These are phyloP conservation scores for Aspergillus udagawae DNA, from an alignment of 2,329 filamentous ascomycete genomes.

Conservation along the genomic window DNA sequence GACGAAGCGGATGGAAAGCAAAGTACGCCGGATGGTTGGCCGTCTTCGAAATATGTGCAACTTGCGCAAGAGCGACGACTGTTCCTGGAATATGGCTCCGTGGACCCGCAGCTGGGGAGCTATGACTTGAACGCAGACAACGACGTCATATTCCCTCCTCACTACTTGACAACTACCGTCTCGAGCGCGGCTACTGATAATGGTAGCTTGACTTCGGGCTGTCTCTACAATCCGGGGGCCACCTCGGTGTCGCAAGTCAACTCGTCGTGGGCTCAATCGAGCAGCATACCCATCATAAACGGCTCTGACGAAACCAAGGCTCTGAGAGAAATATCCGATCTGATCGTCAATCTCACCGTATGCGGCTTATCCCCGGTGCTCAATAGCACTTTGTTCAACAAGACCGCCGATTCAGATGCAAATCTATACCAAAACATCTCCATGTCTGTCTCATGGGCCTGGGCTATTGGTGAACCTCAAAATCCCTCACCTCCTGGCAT, in stretches of 20 bases:
- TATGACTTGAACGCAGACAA: slow-evolving; percentile 55
- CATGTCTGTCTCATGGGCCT: slow-evolving; percentile 56
- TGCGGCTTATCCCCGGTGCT: slow-evolving; percentile 61
- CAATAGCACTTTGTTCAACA: slow-evolving; percentile 52
- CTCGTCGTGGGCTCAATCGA: slow-evolving; percentile 51
- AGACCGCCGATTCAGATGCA: slow-evolving; percentile 48
- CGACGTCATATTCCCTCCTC: slow-evolving; percentile 48
- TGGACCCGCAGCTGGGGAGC: slow-evolving; percentile 54
- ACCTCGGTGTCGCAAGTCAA: slow-evolving; percentile 43
- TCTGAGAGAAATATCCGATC: slow-evolving; percentile 28
- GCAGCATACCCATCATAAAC: slow-evolving; percentile 24
- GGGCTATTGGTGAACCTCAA: slow-evolving; percentile 54
- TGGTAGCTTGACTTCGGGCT: slow-evolving; percentile 48
- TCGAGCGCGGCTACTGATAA: slow-evolving; percentile 31
- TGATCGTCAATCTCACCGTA: slow-evolving; percentile 41
- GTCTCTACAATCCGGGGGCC: slow-evolving; percentile 48
- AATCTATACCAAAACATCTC: slow-evolving; percentile 49
- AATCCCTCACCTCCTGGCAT: slow-evolving; percentile 38
- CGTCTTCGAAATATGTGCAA: slow-evolving; percentile 56
- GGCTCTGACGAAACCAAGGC: slow-evolving; percentile 23
- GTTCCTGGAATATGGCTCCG: slow-evolving; percentile 51
- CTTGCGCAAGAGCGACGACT: slow-evolving; percentile 52
- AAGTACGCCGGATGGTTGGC: slow-evolving; percentile 60
- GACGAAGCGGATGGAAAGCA: slow-evolving; percentile 31
- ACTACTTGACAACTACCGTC: slow-evolving; percentile 40